Conservation (phyloP, 1,139 yeast genomes). For the Zygosaccharomyces sapae region DNA sequence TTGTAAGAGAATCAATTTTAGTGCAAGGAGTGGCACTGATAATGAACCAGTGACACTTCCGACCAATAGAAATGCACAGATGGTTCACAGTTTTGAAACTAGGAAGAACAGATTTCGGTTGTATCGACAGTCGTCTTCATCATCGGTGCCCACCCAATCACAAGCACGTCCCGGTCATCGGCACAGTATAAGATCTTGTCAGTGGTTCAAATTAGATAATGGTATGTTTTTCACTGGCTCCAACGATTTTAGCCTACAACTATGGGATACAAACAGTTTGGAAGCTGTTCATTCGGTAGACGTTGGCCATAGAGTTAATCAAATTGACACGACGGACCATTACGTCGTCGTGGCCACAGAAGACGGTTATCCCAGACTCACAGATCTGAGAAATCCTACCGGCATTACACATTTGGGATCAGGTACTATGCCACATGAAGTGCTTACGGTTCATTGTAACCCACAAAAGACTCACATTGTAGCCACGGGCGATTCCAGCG, state of each 20-base stretch:
- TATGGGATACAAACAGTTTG: slow-evolving; percentile 75
- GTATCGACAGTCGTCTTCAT: slow-evolving; percentile 43
- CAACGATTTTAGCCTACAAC: slow-evolving; percentile 68
- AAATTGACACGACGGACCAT: slow-evolving; percentile 51
- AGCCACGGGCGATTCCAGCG: slow-evolving; percentile 77
- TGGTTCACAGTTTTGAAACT: slow-evolving; percentile 30
- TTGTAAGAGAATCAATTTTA: slow-evolving; percentile 18
- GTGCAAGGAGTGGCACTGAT: slow-evolving; percentile 25
- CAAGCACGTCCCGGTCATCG: slow-evolving; percentile 41
- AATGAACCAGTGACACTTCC: slow-evolving; percentile 17
- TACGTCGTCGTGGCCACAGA: slow-evolving; percentile 69
- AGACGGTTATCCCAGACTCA: slow-evolving; percentile 61
- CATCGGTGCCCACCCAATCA: not conserved
- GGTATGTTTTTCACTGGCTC: slow-evolving; percentile 84
- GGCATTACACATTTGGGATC: slow-evolving; percentile 30
- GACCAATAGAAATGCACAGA: slow-evolving; percentile 8
- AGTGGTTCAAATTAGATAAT: slow-evolving; percentile 89
- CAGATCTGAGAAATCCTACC: slow-evolving; percentile 63
- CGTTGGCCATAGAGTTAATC: slow-evolving; percentile 46
- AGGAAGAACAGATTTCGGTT: slow-evolving; percentile 27
- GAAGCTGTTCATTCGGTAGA: slow-evolving; percentile 63
- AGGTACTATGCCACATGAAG: slow-evolving; percentile 58
- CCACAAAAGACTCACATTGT: slow-evolving; percentile 50
- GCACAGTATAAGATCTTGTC: slow-evolving; percentile 67
- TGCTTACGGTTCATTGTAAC: slow-evolving; percentile 71